Evolutionary conservation across 129 eudicot genomes (phyloP).

Genomic region (carrot (Daucus carota)): DH1_v3.0 NC_030385.2:42008501-42009000

Average conservation of each 20-base stretch:
- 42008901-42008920: background rate
- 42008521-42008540: background rate
- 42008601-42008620: slow-evolving; percentile 60
- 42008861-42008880: background rate
- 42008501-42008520: background rate
- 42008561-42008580: background rate
- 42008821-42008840: too few relatives aligned
- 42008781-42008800: background rate
- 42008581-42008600: slow-evolving; percentile 58
- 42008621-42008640: slow-evolving; percentile 58
- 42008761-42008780: background rate
- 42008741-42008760: background rate
- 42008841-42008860: too few relatives aligned
- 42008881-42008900: background rate
- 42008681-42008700: slow-evolving; percentile 60
- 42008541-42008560: background rate
- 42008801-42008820: too few relatives aligned
- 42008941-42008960: background rate
- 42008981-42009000: slow-evolving; percentile 2
- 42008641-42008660: slow-evolving; percentile 72
- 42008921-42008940: background rate
- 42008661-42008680: slow-evolving; percentile 57
- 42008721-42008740: too few relatives aligned
- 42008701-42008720: slow-evolving; percentile 55
- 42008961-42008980: background rate